Conservation (phyloP, 2,329 filamentous ascomycete species). For the Sarocladiaceae sp. region DNA sequence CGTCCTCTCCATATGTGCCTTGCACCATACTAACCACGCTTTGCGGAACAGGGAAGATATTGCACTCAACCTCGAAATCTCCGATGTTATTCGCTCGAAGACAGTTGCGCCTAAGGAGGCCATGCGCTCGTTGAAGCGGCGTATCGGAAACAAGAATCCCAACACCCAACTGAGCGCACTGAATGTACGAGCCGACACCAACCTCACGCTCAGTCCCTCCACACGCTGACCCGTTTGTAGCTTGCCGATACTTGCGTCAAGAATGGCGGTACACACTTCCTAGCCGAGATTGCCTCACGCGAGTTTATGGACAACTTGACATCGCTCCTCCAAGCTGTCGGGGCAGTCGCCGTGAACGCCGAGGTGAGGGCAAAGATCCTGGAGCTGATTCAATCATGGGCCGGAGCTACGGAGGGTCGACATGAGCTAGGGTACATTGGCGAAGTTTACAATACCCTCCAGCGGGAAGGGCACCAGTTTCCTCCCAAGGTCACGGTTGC, state of each 20-base stretch:
- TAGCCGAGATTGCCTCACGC: slow-evolving; percentile 88
- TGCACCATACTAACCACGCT: slow-evolving; percentile 8
- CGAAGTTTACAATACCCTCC: slow-evolving; percentile 78
- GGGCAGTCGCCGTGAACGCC: slow-evolving; percentile 68
- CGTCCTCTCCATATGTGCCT: slow-evolving; percentile 11
- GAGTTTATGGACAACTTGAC: slow-evolving; percentile 98
- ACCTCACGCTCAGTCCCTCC: not conserved
- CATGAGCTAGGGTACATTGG: slow-evolving; percentile 81
- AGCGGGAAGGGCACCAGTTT: slow-evolving; percentile 83
- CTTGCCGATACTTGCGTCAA: slow-evolving; percentile 98
- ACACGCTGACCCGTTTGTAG: slow-evolving; percentile 36
- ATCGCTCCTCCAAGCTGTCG: slow-evolving; percentile 80
- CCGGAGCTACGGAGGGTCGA: slow-evolving; percentile 79
- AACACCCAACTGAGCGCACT: slow-evolving; percentile 95
- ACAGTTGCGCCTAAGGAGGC: slow-evolving; percentile 96
- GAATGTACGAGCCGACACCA: slow-evolving; percentile 54
- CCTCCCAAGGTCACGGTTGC: slow-evolving; percentile 81
- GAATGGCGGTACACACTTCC: slow-evolving; percentile 93
- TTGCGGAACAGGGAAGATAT: slow-evolving; percentile 73
- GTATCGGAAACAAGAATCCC: slow-evolving; percentile 96
- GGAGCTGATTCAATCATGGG: slow-evolving; percentile 91
- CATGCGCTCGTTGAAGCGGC: slow-evolving; percentile 91
- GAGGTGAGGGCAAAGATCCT: slow-evolving; percentile 89
- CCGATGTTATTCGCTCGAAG: slow-evolving; percentile 94
- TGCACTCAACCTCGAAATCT: slow-evolving; percentile 95